Base-by-base conservation (phyloP, 805 yeast genomes). In the Lachancea thermotolerans region DNA sequence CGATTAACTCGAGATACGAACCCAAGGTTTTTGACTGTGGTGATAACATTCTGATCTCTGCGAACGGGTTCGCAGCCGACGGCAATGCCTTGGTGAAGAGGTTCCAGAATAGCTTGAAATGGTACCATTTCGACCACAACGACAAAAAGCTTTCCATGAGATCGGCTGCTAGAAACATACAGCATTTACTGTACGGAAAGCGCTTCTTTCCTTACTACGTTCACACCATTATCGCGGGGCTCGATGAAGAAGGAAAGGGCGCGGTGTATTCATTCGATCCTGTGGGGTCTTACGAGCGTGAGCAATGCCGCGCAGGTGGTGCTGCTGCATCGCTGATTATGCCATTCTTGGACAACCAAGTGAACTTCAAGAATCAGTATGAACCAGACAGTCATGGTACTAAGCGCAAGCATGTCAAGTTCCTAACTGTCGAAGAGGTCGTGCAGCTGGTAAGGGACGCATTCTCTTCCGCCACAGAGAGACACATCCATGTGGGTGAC, bases 401-500 rank as follows among this genome's bases (percentile, higher is more conserved):
- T 10, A 73, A 74, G 46, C 82, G 78, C 64, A 81, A 69, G 62
- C 76, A 75, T 35, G 62, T 81, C 49, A 73, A 79, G 61, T 86
- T 76, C 59, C 73, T 93, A 60, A 66, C 74, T 35, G 73, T 89
- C 54, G 96, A 88, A 1, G 95, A 90, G 69, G 97, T 89, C 18
- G 71, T 93, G 58, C 76, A 81, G 56, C 71, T 93, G 52, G 97
- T 93, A 33, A 82, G 81, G 65, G 99, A 93, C 68, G 95, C 99
- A 5, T 93, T 93, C 63, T 74, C 88, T 17, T 88, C 96, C 8
- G 99, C 96, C 16, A 91, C 98, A 15, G 99, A 93, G 70, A 85
- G 99, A 75, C 98, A 93, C 68, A 93, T 93, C 56, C 95, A 90
- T 56, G 98, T 93, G 43, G 99, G 99, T 72, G 99, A 93, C 71